These are phyloP conservation scores for Phylloporus scabripes DNA, from an alignment of 768 basidiomycete genomes.

Conservation along the genomic window DNA sequence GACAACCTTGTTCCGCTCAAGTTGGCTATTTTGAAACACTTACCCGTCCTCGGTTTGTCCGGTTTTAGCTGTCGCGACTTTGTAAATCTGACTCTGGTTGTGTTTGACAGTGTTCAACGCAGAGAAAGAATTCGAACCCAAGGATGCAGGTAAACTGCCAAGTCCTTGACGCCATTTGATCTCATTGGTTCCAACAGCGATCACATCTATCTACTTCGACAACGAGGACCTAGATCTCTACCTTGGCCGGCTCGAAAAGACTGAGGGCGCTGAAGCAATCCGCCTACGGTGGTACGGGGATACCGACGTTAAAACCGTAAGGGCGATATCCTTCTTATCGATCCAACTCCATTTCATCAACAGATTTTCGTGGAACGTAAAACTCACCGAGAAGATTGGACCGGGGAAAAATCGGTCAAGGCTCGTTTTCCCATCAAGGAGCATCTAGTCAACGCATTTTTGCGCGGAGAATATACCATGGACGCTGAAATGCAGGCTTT, in stretches of 20 bases:
- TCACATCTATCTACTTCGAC: conserved; percentile 96
- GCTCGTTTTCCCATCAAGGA: conserved; percentile 95
- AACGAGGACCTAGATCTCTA: conserved; percentile 95
- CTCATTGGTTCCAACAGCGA: conserved; percentile 46
- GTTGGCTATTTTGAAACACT: conserved; percentile 82
- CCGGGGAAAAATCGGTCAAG: conserved; percentile 97
- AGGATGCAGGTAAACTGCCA: conserved; percentile 59
- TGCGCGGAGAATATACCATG: conserved; percentile 86
- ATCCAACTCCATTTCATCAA: not conserved
- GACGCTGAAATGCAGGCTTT: conserved; percentile 88
- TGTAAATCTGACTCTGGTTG: conserved; percentile 4
- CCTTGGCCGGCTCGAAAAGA: conserved; percentile 95
- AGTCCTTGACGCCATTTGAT: not conserved
- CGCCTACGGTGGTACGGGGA: conserved; percentile 98
- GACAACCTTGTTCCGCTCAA: conserved; percentile 94
- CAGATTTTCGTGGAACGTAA: conserved; percentile 87
- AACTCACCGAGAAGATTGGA: conserved; percentile 98
- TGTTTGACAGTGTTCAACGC: conserved; percentile 73
- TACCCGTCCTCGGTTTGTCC: conserved; percentile 84
- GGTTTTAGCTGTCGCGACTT: not conserved
- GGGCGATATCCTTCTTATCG: too few species aligned
- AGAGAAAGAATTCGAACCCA: conserved; percentile 85
- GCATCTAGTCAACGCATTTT: conserved; percentile 85
- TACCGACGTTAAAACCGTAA: conserved; percentile 68
- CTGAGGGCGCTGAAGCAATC: conserved; percentile 96